Conservation (phyloP, 371 early-diverging fungal genomes). For the Zancudomyces culisetae region DNA sequence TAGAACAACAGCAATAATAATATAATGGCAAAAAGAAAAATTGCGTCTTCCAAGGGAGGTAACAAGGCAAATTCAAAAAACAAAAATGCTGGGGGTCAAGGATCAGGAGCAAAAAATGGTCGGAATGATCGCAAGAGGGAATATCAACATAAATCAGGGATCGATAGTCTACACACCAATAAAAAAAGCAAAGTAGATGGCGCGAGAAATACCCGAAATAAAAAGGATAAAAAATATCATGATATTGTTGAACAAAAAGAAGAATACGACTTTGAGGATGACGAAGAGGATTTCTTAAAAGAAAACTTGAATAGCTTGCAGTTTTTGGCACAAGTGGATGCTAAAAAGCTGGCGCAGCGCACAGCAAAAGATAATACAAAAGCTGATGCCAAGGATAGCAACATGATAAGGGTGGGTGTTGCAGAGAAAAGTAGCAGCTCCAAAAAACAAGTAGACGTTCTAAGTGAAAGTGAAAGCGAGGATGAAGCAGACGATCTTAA, state of each 20-base stretch:
- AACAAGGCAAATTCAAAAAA: too few relatives aligned
- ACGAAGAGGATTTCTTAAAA: slow-evolving; percentile 15
- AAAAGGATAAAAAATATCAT: not conserved
- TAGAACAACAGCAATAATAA: too few relatives aligned
- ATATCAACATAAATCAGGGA: too few relatives aligned
- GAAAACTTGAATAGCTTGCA: slow-evolving; percentile 10
- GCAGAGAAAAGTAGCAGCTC: not conserved
- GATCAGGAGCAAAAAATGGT: too few relatives aligned
- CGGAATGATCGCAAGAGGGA: too few relatives aligned
- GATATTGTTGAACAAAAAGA: slow-evolving; percentile 5
- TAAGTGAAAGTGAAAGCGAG: slow-evolving; percentile 7
- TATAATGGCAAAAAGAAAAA: too few relatives aligned
- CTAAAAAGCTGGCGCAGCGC: slow-evolving; percentile 9
- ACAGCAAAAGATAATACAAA: slow-evolving; percentile 11
- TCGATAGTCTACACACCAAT: too few relatives aligned
- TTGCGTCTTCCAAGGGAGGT: too few relatives aligned
- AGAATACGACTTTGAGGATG: slow-evolving; percentile 10
- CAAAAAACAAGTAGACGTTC: not conserved
- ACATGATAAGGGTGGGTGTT: slow-evolving; percentile 3
- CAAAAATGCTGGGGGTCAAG: too few relatives aligned
- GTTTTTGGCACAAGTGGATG: slow-evolving; percentile 11
- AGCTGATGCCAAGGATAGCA: not conserved
- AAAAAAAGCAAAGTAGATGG: too few relatives aligned
- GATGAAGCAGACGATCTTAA: slow-evolving; percentile 4
- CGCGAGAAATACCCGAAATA: too few relatives aligned